Base-by-base conservation (phyloP, 495 filamentous ascomycete genomes). In the Penicillium longicatenatum region DNA sequence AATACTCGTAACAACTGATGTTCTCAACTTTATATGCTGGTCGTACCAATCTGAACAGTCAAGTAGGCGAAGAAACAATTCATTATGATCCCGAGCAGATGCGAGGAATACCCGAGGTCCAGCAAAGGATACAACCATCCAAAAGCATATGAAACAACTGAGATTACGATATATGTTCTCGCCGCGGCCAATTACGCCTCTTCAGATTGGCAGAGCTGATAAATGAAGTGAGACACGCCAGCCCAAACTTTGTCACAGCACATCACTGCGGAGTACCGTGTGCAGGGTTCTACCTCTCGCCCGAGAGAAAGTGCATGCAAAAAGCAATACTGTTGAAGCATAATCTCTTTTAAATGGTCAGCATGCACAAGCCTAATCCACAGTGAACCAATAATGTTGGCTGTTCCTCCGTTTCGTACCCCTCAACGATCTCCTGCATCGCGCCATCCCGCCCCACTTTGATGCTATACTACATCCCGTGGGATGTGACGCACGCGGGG, bases 381-480 rank as follows among this genome's bases (percentile, higher is more conserved):
- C n/a, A 8, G 26, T 22, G 1, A 19, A 12, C 65, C 54, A 65
- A 52, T 61, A 0, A 59, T 3, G 21, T 14, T 3, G 3, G 17
- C 16, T 20, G 30, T 20, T 30, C 39, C 3, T 44, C 16, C 12
- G 24, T 26, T 50, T 45, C 29, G 35, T 19, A 26, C 14, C 49
- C 55, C 22, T 44, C 41, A 17, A 53, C 17, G 54, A 54, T 54
- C 52, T 55, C 46, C 56, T 37, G 22, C 51, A 71, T 73, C 65
- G 71, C 73, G 72, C 67, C 69, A 77, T 77, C 72, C 8, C 58
- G 72, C 58, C 65, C 75, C 75, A 75, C 73, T 57, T 57, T 75
- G 73, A 71, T 75, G 73, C 62, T 74, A 75, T 71, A 59, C 30
- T 49, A 33, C 22, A 35, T 35, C 21, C 24, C 39, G n/a, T 31